Conservation (phyloP, 1,284 basidiomycete genomes). For the Cryptococcus sp. region DNA sequence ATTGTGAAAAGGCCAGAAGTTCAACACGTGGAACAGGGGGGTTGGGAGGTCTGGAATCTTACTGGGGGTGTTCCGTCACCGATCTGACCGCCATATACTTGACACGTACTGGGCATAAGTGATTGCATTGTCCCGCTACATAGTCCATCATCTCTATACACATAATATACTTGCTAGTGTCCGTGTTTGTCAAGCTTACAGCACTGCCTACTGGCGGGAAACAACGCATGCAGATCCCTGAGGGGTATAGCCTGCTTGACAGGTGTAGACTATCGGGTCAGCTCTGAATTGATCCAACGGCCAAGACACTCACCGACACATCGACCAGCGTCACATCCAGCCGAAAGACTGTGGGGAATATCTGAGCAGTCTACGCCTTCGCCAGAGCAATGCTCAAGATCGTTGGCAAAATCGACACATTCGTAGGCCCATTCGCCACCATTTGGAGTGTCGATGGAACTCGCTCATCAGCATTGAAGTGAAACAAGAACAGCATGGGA, state of each 20-base stretch:
- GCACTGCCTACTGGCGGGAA: too few species aligned
- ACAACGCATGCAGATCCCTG: constrained; percentile 57
- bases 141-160: too few species aligned
- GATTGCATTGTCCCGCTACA: too few species aligned
- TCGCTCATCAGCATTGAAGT: constrained; percentile 5
- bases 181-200: too few species aligned
- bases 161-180: too few species aligned
- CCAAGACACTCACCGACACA: constrained; percentile 55
- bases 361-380: constrained; percentile 66
- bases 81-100: too few species aligned
- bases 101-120: too few species aligned
- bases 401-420: constrained; percentile 46
- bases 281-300: constrained; percentile 5
- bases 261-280: constrained; percentile 56
- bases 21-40: too few species aligned
- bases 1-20: too few species aligned
- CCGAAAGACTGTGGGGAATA: constrained; percentile 61
- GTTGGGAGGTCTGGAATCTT: too few species aligned
- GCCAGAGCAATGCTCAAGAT: constrained; percentile 61
- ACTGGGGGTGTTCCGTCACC: too few species aligned
- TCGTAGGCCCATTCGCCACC: constrained; percentile 42
- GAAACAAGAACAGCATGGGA: neutral
- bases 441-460: constrained; percentile 19
- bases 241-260: constrained; percentile 55
- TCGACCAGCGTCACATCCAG: constrained; percentile 60